Conservation (phyloP, 345 rosid genomes). For the Rhodamnia rubescens region DNA sequence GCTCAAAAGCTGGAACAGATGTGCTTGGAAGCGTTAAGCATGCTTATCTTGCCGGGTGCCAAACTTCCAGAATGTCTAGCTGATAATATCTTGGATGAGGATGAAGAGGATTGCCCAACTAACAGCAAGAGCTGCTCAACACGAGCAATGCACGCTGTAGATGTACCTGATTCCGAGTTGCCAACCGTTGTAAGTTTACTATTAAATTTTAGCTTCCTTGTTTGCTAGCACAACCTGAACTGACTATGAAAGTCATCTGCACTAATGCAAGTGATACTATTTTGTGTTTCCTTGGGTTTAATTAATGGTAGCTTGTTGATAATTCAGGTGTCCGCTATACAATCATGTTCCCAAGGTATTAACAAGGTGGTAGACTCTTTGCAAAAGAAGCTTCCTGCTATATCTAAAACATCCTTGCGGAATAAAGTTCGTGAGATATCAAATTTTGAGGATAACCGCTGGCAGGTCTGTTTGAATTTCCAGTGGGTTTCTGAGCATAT, state of each 20-base stretch:
- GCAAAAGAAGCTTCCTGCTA: slow-evolving; percentile 64
- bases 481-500: no score
- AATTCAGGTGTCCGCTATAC: slow-evolving; percentile 61
- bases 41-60: slow-evolving; percentile 36
- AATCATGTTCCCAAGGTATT: slow-evolving; percentile 56
- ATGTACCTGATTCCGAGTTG: slow-evolving; percentile 54
- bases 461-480: slow-evolving; percentile 63
- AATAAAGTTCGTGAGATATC: slow-evolving; percentile 82
- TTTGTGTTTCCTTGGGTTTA: not conserved
- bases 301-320: slow-evolving; percentile 3
- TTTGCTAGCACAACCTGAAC: not conserved
- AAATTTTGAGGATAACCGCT: slow-evolving; percentile 58
- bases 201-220: not conserved
- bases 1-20: slow-evolving; percentile 49
- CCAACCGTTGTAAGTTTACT: slow-evolving; percentile 32
- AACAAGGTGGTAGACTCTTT: slow-evolving; percentile 54
- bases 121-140: slow-evolving; percentile 14
- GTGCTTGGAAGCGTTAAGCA: slow-evolving; percentile 65
- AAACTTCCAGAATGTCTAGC: slow-evolving; percentile 28
- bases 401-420: slow-evolving; percentile 54
- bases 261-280: not conserved
- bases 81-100: slow-evolving; percentile 19
- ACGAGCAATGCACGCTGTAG: slow-evolving; percentile 7
- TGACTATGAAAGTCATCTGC: not conserved
- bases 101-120: slow-evolving; percentile 24